Base-by-base conservation (phyloP, 1,284 basidiomycete species). In the Rugosomyces carneus region DNA sequence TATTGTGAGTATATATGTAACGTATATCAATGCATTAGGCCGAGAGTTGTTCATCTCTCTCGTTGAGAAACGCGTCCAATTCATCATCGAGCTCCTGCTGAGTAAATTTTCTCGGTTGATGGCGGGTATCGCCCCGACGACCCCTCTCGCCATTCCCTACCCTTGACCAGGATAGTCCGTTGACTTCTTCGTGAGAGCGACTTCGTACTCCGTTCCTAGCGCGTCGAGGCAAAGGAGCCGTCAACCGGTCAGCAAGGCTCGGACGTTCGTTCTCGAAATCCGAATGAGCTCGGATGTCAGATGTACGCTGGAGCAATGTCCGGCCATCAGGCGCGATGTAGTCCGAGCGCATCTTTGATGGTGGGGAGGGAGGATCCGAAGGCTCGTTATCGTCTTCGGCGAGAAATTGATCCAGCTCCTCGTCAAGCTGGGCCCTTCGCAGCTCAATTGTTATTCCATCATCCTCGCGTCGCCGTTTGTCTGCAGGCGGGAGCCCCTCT, bases 11-110 rank as follows among this genome's bases (percentile, higher is more conserved):
- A n/a, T n/a, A n/a, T n/a, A n/a, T n/a, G 24, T 26, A 26, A 5
- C 10, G 24, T 5, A 26, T 26, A 5, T 5, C 24, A 26, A 8
- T 11, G 8, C 2, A 19, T 8, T 18, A 5, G 19, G 3, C 15
- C 21, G 36, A 10, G 41, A 11, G 23, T 7, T 10, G 18, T 5
- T 51, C 27, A 42, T 16, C 42, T 35, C 47, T 64, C 47, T 70
- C 66, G n/a, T 73, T 74, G 51, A 86, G 60, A 61, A 89, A 89
- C 11, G 81, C 82, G 41, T 89, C 85, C 41, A 89, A 64, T 56
- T 89, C 85, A 40, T 81, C 84, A 53, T 89, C 85, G 31, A 89
- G 67, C 54, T 89, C 83, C 60, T 83, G 75, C 57, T 78, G 78
- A 0, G 78, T 84, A 60, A 78, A 77, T 58, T 72, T 73, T 36